Percentiles rank a stretch among this genome's conserved stretches.
phyloP scores from a whole-genome alignment of 306 rosid species.

The Lagenaria siceraria region DNA sequence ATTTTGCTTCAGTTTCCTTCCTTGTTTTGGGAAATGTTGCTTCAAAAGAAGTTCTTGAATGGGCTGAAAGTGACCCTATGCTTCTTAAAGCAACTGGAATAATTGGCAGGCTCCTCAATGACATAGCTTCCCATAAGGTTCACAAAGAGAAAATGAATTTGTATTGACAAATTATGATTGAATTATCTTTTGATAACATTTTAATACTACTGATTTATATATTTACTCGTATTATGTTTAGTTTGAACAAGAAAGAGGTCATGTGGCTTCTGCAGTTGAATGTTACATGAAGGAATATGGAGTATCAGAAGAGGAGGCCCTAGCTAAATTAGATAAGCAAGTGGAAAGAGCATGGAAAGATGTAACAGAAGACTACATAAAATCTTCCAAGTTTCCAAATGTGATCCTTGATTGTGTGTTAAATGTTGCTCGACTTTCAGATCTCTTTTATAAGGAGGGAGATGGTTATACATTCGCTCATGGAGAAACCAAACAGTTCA shows the following conservation, averaged over 20 bases:
- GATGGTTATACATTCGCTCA: background rate
- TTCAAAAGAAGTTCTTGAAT: background rate
- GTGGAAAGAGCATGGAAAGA: too few species aligned
- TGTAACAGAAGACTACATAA: background rate
- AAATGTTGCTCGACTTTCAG: background rate
- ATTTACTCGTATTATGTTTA: background rate
- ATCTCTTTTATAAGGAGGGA: background rate
- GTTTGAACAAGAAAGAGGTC: background rate
- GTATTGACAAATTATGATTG: too few species aligned
- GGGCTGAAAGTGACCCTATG: background rate
- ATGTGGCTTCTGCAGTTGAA: background rate
- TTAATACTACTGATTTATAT: background rate
- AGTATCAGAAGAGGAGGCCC: background rate
- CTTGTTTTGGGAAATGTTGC: background rate
- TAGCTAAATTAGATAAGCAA: background rate
- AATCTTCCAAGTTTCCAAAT: background rate
- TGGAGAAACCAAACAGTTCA: background rate
- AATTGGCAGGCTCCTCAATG: background rate
- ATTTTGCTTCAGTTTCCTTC: background rate
- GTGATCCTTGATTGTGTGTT: background rate
- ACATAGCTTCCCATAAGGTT: background rate
- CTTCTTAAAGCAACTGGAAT: background rate
- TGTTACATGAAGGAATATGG: background rate
- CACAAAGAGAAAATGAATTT: too few species aligned
- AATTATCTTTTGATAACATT: too few species aligned